Conservation (phyloP, 768 basidiomycete genomes). For the Russula emetica region DNA sequence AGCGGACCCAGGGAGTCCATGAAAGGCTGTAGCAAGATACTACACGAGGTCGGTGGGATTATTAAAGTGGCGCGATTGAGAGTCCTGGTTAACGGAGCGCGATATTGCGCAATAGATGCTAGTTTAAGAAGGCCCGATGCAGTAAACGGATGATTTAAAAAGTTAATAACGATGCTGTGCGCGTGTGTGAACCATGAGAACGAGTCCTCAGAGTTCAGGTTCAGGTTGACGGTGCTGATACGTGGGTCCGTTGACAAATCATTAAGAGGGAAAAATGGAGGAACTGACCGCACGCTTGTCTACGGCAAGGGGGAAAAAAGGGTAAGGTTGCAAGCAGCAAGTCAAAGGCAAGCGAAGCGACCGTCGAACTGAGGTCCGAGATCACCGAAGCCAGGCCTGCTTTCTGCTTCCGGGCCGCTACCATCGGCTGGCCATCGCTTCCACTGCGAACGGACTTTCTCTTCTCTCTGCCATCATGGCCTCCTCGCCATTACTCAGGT, state of each 20-base stretch:
- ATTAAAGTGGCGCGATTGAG: background rate
- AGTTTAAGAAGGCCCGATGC: background rate
- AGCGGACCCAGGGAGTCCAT: conserved; percentile 28
- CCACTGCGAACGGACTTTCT: conserved; percentile 1
- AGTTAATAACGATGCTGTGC: background rate
- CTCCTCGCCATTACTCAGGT: conserved; percentile 12
- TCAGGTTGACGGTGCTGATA: background rate
- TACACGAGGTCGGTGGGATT: background rate
- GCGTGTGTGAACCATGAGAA: conserved; percentile 10
- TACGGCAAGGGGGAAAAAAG: background rate
- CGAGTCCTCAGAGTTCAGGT: background rate
- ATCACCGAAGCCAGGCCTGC: background rate
- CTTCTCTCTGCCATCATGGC: conserved; percentile 9
- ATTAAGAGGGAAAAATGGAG: background rate
- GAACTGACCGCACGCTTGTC: background rate
- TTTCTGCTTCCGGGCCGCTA: background rate
- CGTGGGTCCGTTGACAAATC: background rate
- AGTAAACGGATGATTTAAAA: background rate
- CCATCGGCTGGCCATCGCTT: background rate
- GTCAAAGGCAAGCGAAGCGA: background rate
- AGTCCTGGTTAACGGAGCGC: background rate
- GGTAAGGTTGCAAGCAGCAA: background rate
- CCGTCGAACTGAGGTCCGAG: background rate
- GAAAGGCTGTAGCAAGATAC: conserved; percentile 7
- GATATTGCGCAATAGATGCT: background rate